Base-by-base conservation (phyloP, 2,329 filamentous ascomycete species). In the Didymellaceae sp. region DNA sequence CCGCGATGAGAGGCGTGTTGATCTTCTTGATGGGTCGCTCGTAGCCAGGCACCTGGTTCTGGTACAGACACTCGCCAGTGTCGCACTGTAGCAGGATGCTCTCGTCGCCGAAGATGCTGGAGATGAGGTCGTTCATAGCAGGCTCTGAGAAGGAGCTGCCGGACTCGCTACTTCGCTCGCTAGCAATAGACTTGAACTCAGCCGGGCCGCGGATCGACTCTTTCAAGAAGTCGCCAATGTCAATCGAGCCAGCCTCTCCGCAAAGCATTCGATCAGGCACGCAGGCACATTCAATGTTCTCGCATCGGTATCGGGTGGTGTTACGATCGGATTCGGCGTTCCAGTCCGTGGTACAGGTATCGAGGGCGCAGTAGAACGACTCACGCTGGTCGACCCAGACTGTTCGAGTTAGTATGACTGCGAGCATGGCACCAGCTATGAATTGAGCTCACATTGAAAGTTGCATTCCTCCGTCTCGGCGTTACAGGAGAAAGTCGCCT, bases 371-470 rank as follows among this genome's bases (percentile, higher is more conserved):
- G 75, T 96, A 99, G 79, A 99, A 99, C 1, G 94, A 97, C 75
- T 99, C 94, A 57, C 84, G 81, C 61, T 93, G 84, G 63, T 95
- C 92, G 38, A 99, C 91, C 93, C 94, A 99, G 76, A 99, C 89
- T 92, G 61, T 25, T 5, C 17, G 51, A 22, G 57, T 77, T 52
- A 75, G 69, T 55, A 38, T 34, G 13, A 40, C 11, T 30, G 16
- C 35, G 18, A 10, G 6, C 38, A 14, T 18, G 9, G n/a, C 9
- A 7, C 7, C n/a, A n/a, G n/a, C n/a, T n/a, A n/a, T n/a, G n/a
- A n/a, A n/a, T n/a, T n/a, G 17, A 14, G 64, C 87, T 63, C 78
- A 91, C 89, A 99, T 75, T 99, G 94, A 63, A 99, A 99, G 70
- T 96, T 94, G 68, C 94, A 99, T 16, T 88, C 85, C 16, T 83